These are phyloP conservation scores for Paralagenidium karlingii DNA, from an alignment of 352 stramenopile species.

Conservation along the genomic window DNA sequence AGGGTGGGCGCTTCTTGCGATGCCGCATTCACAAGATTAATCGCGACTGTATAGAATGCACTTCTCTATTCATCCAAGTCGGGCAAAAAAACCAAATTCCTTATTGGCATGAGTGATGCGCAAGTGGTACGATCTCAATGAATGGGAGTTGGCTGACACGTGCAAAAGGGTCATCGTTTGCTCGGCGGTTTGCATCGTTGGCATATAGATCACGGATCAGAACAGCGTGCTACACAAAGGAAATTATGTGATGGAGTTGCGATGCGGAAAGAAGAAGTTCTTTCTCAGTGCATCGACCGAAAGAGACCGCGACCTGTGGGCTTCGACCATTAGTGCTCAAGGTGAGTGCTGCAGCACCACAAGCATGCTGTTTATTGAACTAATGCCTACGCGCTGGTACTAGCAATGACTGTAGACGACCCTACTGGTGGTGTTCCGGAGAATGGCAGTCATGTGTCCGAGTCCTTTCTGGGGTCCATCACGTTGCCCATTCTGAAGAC, in stretches of 20 bases:
- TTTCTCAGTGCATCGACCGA: slow-evolving; percentile 71
- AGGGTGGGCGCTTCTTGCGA: background rate
- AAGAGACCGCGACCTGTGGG: slow-evolving; percentile 52
- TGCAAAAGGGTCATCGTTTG: background rate
- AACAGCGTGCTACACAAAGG: slow-evolving; percentile 56
- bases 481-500: slow-evolving; percentile 7
- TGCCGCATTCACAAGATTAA: too few species aligned
- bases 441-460: slow-evolving; percentile 10
- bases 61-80: slow-evolving; percentile 75
- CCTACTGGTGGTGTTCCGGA: slow-evolving; percentile 8
- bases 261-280: slow-evolving; percentile 24
- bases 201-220: slow-evolving; percentile 60
- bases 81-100: slow-evolving; percentile 51
- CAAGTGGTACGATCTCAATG: slow-evolving; percentile 36
- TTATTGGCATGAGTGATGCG: slow-evolving; percentile 26
- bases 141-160: background rate
- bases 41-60: slow-evolving; percentile 21
- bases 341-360: slow-evolving; percentile 4
- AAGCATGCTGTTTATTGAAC: background rate
- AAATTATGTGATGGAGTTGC: slow-evolving; percentile 74
- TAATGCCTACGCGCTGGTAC: background rate
- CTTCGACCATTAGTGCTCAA: slow-evolving; percentile 30
- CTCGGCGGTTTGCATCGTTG: background rate
- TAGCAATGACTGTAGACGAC: slow-evolving; percentile 2
- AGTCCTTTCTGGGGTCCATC: slow-evolving; percentile 15